Evolutionary conservation across 768 basidiomycete genomes (phyloP).

Genomic region (Trametes cubensis): DNA sequence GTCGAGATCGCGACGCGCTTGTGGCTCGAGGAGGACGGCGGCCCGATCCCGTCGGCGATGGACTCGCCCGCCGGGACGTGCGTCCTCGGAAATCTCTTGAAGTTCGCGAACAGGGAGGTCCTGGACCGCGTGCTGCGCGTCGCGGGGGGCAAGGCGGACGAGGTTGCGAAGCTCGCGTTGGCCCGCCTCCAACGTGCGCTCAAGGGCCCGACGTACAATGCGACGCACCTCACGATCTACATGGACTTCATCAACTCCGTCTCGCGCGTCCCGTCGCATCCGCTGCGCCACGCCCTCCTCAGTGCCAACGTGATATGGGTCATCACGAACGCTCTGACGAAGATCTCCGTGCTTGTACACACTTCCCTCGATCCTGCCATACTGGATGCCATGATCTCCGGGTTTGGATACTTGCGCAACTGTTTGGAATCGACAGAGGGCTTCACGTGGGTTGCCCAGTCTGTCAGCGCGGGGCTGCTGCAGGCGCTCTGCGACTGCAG

Average conservation of each 20-base stretch:
- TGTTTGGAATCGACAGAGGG: constrained; percentile 42
- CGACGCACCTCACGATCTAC: constrained; percentile 29
- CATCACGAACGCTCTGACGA: constrained; percentile 37
- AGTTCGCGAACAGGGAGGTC: constrained; percentile 22
- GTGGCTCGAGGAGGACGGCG: constrained; percentile 38
- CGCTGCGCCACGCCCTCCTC: constrained; percentile 38
- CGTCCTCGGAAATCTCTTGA: constrained; percentile 36
- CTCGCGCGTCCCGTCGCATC: constrained; percentile 33
- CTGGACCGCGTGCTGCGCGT: constrained; percentile 36
- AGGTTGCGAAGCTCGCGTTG: constrained; percentile 35
- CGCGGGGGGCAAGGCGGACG: constrained; percentile 33
- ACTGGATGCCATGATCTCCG: constrained; percentile 33
- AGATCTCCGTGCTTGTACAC: constrained; percentile 30
- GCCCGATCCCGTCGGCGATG: constrained; percentile 24
- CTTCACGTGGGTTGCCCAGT: constrained; percentile 41
- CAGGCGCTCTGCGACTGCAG: constrained; percentile 35
- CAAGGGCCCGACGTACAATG: constrained; percentile 25
- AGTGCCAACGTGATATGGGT: constrained; percentile 35
- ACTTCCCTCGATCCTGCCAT: constrained; percentile 24
- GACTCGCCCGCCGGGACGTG: constrained; percentile 36
- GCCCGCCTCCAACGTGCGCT: constrained; percentile 33
- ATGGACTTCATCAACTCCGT: constrained; percentile 39
- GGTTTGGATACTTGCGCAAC: constrained; percentile 39
- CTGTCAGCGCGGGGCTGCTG: constrained; percentile 38
- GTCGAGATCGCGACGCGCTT: constrained; percentile 41